Evolutionary conservation across 148 eudicot genomes (phyloP).

Genomic region (Spergularia bocconei): DNA sequence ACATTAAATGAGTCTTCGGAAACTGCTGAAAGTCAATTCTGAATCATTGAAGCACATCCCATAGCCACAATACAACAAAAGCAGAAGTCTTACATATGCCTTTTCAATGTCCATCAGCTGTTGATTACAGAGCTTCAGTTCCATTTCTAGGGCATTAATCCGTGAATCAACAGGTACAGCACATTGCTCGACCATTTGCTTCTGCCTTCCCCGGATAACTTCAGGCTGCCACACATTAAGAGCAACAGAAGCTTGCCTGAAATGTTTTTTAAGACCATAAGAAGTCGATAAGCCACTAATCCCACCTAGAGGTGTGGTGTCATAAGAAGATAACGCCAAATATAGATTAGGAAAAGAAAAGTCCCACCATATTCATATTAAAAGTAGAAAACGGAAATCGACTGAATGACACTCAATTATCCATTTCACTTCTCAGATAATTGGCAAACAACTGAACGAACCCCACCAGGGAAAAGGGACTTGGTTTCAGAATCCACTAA

Average conservation of each 20-base stretch:
- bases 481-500: not conserved
- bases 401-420: not conserved
- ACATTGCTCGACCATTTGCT: conserved; percentile 74
- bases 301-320: conserved; percentile 1
- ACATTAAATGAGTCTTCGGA: not conserved
- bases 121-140: conserved; percentile 81
- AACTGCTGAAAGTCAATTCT: not conserved
- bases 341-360: not conserved
- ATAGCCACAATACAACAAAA: conserved; percentile 3
- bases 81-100: conserved; percentile 51
- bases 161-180: conserved; percentile 66
- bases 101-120: conserved; percentile 53
- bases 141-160: conserved; percentile 74
- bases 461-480: conserved; percentile 2
- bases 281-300: not conserved
- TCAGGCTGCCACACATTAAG: conserved; percentile 96
- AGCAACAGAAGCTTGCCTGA: conserved; percentile 86
- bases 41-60: not conserved
- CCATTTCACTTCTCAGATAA: not conserved
- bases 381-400: not conserved
- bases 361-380: not conserved
- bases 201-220: conserved; percentile 63
- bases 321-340: not conserved
- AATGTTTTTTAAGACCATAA: conserved; percentile 7
- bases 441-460: not conserved